phyloP scores from a whole-genome alignment of 306 rosid species.

The Prunus kanzakura region DNA sequence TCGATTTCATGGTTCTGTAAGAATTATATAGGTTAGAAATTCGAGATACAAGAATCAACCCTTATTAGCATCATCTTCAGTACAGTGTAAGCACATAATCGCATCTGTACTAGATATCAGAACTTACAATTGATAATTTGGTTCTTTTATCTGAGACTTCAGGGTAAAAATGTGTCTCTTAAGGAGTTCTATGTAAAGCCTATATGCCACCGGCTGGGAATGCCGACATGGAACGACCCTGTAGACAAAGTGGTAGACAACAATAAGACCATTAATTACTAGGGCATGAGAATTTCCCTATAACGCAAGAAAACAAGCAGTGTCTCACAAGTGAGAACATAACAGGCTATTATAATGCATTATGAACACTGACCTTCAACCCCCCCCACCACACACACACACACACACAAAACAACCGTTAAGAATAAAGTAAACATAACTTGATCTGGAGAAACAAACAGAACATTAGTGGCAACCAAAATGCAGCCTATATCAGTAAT shows the following conservation, averaged over 20 bases:
- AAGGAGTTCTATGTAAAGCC: conserved; percentile 82
- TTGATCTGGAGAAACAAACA: not conserved
- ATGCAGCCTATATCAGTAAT: not conserved
- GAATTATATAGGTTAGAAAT: conserved; percentile 31
- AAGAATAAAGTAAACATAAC: not conserved
- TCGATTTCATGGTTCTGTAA: conserved; percentile 77
- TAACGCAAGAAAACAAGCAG: not conserved
- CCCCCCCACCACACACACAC: no score
- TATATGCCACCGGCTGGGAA: conserved; percentile 74
- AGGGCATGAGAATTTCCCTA: not conserved
- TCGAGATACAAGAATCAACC: conserved; percentile 7
- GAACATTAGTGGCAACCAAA: not conserved
- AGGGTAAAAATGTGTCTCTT: conserved; percentile 72
- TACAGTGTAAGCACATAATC: not conserved
- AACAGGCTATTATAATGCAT: not conserved
- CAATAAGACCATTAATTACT: not conserved
- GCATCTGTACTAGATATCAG: not conserved
- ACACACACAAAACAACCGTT: not conserved
- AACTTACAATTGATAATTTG: conserved; percentile 62
- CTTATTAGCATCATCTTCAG: not conserved
- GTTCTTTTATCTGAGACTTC: conserved; percentile 62
- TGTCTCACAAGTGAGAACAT: not conserved
- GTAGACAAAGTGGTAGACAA: conserved; percentile 19
- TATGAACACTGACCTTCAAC: no score
- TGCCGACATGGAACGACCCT: conserved; percentile 85